Percentiles rank a stretch among this genome's conserved stretches.
These are phyloP conservation scores for Scheffersomyces quercinus DNA, from an alignment of 1,139 yeast genomes.

Conservation along the genomic window DNA sequence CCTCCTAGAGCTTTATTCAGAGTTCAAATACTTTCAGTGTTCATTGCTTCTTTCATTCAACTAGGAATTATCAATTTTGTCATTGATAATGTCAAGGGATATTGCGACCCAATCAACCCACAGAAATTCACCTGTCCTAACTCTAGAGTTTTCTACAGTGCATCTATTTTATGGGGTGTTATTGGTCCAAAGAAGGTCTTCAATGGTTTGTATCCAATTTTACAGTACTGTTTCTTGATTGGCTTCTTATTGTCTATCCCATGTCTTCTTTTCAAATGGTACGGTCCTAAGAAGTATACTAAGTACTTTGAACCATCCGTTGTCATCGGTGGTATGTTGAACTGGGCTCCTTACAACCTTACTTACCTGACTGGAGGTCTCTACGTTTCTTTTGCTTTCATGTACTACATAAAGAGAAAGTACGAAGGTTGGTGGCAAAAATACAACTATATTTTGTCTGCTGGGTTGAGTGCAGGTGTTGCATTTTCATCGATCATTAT, in stretches of 20 bases:
- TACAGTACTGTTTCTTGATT: conserved; percentile 53
- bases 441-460: conserved; percentile 20
- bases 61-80: conserved; percentile 56
- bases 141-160: conserved; percentile 49
- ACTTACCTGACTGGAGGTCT: conserved; percentile 18
- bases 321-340: conserved; percentile 16
- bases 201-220: conserved; percentile 46
- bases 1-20: conserved; percentile 66
- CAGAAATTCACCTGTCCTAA: conserved; percentile 51
- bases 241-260: conserved; percentile 47
- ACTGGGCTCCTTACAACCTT: conserved; percentile 19
- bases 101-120: conserved; percentile 45
- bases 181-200: conserved; percentile 58
- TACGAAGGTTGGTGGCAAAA: conserved; percentile 20
- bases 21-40: conserved; percentile 51
- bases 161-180: conserved; percentile 67
- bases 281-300: conserved; percentile 13
- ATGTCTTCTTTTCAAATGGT: conserved; percentile 25
- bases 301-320: conserved; percentile 19
- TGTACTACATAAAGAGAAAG: conserved; percentile 16
- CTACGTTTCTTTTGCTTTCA: conserved; percentile 14
- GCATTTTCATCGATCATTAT: conserved; percentile 19
- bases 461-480: conserved; percentile 20
- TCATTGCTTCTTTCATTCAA: conserved; percentile 47
- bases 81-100: conserved; percentile 46